phyloP scores from a whole-genome alignment of 2,329 filamentous ascomycete species.

The Penicillium sp. region DNA sequence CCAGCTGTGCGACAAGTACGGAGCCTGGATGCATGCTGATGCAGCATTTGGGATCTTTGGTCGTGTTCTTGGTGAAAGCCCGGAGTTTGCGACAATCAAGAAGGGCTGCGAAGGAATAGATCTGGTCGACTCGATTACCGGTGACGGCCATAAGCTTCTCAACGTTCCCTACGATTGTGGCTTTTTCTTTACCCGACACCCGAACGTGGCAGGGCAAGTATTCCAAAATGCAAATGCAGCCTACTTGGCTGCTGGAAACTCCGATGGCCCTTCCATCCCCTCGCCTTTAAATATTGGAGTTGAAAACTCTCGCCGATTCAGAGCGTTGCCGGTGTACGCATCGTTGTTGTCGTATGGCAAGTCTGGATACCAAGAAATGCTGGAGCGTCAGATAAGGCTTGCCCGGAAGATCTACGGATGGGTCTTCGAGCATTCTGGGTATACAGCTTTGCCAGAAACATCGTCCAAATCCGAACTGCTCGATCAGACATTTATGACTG shows the following conservation, averaged over 20 bases:
- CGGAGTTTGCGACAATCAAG: constrained; percentile 56
- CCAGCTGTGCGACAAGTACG: constrained; percentile 66
- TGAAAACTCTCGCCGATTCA: constrained; percentile 87
- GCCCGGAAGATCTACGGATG: constrained; percentile 65
- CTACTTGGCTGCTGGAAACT: constrained; percentile 58
- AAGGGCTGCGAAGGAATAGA: constrained; percentile 63
- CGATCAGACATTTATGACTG: constrained; percentile 63
- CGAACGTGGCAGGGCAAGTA: constrained; percentile 57
- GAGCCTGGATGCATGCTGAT: constrained; percentile 86
- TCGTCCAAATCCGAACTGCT: constrained; percentile 41
- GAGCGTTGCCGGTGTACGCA: constrained; percentile 85
- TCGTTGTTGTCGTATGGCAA: constrained; percentile 72
- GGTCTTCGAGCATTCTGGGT: constrained; percentile 59
- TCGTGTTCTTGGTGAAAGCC: constrained; percentile 57
- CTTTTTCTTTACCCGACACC: constrained; percentile 75
- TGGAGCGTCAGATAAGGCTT: constrained; percentile 69
- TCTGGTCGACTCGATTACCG: constrained; percentile 80
- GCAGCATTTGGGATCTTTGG: constrained; percentile 86
- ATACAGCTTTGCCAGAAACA: constrained; percentile 61
- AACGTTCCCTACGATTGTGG: constrained; percentile 95
- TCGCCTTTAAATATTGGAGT: constrained; percentile 83
- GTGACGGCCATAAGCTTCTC: constrained; percentile 86
- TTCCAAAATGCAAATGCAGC: constrained; percentile 84
- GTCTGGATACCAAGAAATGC: constrained; percentile 64
- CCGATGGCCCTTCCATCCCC: constrained; percentile 52